Conservation (phyloP, 2,329 filamentous ascomycete species). For the Scedosporium minutisporum region DNA sequence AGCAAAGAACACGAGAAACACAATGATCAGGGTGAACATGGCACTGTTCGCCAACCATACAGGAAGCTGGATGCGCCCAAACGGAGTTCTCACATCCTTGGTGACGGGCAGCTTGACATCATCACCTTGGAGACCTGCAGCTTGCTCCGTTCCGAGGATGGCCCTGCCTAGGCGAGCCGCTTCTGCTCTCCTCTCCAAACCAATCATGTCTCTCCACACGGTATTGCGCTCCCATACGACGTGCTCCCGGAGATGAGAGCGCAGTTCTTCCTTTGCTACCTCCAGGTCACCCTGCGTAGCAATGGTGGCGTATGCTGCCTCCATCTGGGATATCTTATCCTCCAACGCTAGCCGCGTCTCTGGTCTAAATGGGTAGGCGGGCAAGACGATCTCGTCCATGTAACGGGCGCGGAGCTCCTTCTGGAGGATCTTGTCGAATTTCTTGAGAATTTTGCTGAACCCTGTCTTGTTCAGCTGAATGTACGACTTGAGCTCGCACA, state of each 20-base stretch:
- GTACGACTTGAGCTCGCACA: slow-evolving; percentile 94
- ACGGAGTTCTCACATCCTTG: slow-evolving; percentile 67
- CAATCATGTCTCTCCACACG: slow-evolving; percentile 98
- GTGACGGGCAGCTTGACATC: slow-evolving; percentile 52
- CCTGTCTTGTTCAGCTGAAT: slow-evolving; percentile 94
- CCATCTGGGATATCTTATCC: slow-evolving; percentile 63
- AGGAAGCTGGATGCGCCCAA: slow-evolving; percentile 68
- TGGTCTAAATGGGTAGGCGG: slow-evolving; percentile 71
- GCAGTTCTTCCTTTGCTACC: slow-evolving; percentile 72
- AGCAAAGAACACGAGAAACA: slow-evolving; percentile 62
- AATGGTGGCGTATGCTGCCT: slow-evolving; percentile 69
- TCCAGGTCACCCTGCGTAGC: slow-evolving; percentile 72
- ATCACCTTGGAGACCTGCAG: slow-evolving; percentile 74
- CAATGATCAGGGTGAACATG: slow-evolving; percentile 64
- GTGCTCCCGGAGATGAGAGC: slow-evolving; percentile 86
- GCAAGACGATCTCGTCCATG: slow-evolving; percentile 62
- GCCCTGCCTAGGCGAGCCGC: slow-evolving; percentile 85
- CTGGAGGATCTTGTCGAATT: slow-evolving; percentile 94
- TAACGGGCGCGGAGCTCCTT: slow-evolving; percentile 70
- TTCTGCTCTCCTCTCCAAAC: slow-evolving; percentile 89
- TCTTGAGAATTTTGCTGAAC: slow-evolving; percentile 93
- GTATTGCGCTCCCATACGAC: slow-evolving; percentile 99
- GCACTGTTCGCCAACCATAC: slow-evolving; percentile 76
- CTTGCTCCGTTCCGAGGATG: slow-evolving; percentile 65
- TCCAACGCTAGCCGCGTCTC: slow-evolving; percentile 63